Percentiles rank a stretch among this genome's conserved stretches.
Conservation (phyloP, 257 asterid species). For the Gentiana macrophylla region DNA sequence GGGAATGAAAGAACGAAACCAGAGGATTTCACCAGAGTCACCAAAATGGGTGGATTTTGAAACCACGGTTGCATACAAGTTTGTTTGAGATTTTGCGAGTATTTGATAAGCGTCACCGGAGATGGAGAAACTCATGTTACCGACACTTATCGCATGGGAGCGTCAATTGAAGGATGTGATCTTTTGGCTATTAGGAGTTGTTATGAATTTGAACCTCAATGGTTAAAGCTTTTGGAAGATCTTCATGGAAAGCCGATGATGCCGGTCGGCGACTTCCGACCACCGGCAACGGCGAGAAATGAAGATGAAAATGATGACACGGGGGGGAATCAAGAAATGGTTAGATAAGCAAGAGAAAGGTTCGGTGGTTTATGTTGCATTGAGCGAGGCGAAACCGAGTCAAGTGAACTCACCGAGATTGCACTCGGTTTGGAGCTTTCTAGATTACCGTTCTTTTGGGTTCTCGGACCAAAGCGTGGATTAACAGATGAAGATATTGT, state of each 20-base stretch:
- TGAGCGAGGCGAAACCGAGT: constrained; percentile 28
- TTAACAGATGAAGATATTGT: constrained; percentile 4
- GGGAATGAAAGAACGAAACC: constrained; percentile 8
- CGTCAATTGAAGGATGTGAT: neutral
- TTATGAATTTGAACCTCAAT: constrained; percentile 17
- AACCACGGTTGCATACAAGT: constrained; percentile 6
- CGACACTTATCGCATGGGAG: constrained; percentile 1
- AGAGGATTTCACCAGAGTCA: constrained; percentile 13
- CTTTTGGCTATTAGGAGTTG: constrained; percentile 16
- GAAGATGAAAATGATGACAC: neutral
- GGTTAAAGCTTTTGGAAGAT: constrained; percentile 17
- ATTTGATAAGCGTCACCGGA: neutral
- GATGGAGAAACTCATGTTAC: constrained; percentile 9
- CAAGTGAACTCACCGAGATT: constrained; percentile 20
- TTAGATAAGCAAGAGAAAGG: constrained; percentile 18
- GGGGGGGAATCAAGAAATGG: constrained; percentile 19
- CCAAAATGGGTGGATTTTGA: constrained; percentile 25
- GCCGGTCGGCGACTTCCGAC: constrained; percentile 23
- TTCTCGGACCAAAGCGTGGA: constrained; percentile 17
- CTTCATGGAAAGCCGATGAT: constrained; percentile 13
- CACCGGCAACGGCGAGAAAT: neutral
- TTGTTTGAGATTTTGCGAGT: constrained; percentile 10
- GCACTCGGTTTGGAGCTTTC: constrained; percentile 27
- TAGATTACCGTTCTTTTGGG: constrained; percentile 23
- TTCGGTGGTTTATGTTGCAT: constrained; percentile 21